Percentiles rank a stretch among this genome's conserved stretches.
Conservation (phyloP, 23 red algal species). For the Pyropia yezoensis region DNA sequence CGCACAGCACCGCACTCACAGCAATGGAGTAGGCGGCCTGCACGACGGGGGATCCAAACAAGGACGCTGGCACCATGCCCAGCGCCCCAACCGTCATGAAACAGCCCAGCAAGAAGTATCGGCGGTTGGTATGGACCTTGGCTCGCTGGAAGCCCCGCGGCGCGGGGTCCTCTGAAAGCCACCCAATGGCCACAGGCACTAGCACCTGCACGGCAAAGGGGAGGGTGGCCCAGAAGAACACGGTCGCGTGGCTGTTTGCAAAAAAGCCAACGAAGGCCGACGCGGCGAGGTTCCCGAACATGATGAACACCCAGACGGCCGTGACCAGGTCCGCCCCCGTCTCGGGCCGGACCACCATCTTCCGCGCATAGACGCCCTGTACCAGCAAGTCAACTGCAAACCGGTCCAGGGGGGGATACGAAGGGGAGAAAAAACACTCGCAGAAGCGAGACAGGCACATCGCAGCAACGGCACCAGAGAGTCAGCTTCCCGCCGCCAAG, state of each 20-base stretch:
- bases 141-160: slow-evolving; percentile 27
- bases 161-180: slow-evolving; percentile 35
- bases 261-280: slow-evolving; percentile 41
- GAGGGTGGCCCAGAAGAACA: slow-evolving; percentile 34
- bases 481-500: no score
- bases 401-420: slow-evolving; percentile 17
- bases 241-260: slow-evolving; percentile 41
- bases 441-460: no score
- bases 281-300: slow-evolving; percentile 29
- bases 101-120: slow-evolving; percentile 24
- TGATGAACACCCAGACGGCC: slow-evolving; percentile 55
- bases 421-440: no score
- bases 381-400: slow-evolving; percentile 38
- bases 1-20: slow-evolving; percentile 4
- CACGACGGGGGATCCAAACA: slow-evolving; percentile 14
- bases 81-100: slow-evolving; percentile 41
- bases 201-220: slow-evolving; percentile 56
- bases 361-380: slow-evolving; percentile 55
- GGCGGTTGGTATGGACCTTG: slow-evolving; percentile 26
- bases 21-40: slow-evolving; percentile 25
- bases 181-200: slow-evolving; percentile 19
- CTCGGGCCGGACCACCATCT: slow-evolving; percentile 49
- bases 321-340: slow-evolving; percentile 54
- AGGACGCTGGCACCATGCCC: slow-evolving; percentile 17
- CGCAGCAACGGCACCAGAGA: no score